phyloP scores from a whole-genome alignment of 176 grass and related monocot genomes.

The Phoenix dactylifera region DNA sequence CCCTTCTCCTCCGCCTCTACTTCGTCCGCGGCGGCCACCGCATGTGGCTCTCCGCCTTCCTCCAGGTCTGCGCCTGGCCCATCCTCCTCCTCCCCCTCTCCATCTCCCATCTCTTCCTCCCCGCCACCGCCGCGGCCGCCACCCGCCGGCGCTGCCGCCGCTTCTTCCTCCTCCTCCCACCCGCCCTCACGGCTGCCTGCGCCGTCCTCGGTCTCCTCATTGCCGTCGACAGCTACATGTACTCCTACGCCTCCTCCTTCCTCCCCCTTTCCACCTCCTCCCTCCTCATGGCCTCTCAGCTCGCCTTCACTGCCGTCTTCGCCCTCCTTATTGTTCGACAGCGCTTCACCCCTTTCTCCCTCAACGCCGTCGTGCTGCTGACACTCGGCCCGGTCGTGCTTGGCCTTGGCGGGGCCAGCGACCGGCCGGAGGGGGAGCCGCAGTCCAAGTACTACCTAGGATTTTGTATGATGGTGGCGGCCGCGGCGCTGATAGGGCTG shows the following conservation, averaged over 20 bases:
- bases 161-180: constrained; percentile 22
- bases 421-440: constrained; percentile 22
- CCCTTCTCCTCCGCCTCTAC: constrained; percentile 70
- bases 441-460: constrained; percentile 38
- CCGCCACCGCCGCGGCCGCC: constrained; percentile 2
- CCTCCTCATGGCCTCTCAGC: constrained; percentile 61
- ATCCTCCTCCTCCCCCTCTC: background rate
- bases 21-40: constrained; percentile 46
- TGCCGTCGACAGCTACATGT: constrained; percentile 40
- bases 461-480: constrained; percentile 45
- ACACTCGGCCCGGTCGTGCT: constrained; percentile 58
- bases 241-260: constrained; percentile 32
- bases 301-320: constrained; percentile 65
- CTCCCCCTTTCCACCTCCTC: constrained; percentile 71
- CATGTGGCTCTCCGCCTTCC: constrained; percentile 42
- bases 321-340: constrained; percentile 48
- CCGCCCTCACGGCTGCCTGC: constrained; percentile 13
- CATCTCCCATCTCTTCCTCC: constrained; percentile 22
- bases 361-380: constrained; percentile 60
- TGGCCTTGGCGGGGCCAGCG: constrained; percentile 27
- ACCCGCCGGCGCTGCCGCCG: constrained; percentile 1
- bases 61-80: constrained; percentile 35
- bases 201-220: constrained; percentile 35
- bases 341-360: constrained; percentile 58
- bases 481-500: constrained; percentile 43